Evolutionary conservation across 2,329 filamentous ascomycete species (phyloP).

Genomic region (Grosmannia huntii): DNA sequence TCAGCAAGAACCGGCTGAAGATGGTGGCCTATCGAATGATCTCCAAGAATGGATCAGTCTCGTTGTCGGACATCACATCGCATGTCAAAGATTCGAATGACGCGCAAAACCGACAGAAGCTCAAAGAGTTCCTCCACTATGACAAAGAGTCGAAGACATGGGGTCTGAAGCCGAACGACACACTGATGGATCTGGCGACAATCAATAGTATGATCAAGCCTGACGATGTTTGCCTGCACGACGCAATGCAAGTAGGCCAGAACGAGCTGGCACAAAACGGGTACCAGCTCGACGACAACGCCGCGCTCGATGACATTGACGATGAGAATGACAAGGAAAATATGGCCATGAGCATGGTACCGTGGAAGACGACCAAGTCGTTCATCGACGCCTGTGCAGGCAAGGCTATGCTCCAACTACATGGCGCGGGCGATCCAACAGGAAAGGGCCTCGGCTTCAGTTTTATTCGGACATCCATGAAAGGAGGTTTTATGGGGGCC

Average conservation of each 20-base stretch:
- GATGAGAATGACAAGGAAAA: constrained; percentile 56
- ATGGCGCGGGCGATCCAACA: constrained; percentile 89
- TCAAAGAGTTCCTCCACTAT: constrained; percentile 92
- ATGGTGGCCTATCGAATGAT: constrained; percentile 91
- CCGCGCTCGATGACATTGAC: constrained; percentile 52
- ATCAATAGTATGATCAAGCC: constrained; percentile 85
- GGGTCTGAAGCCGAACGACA: constrained; percentile 61
- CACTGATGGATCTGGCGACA: constrained; percentile 64
- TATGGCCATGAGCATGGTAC: constrained; percentile 78
- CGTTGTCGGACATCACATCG: constrained; percentile 73
- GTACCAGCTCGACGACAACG: constrained; percentile 52
- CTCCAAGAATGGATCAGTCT: constrained; percentile 58
- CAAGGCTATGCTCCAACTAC: constrained; percentile 92
- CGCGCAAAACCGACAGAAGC: constrained; percentile 89
- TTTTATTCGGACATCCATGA: constrained; percentile 97
- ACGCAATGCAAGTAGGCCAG: constrained; percentile 92
- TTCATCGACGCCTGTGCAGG: constrained; percentile 88
- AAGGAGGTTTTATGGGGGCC: constrained; percentile 83
- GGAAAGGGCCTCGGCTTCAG: constrained; percentile 89
- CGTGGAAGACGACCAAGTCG: constrained; percentile 94
- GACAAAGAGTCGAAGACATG: constrained; percentile 81
- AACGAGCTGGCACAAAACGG: constrained; percentile 86
- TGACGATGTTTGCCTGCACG: constrained; percentile 86
- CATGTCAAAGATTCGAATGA: constrained; percentile 91
- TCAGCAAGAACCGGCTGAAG: constrained; percentile 92